Base-by-base conservation (phyloP, 1,284 basidiomycete genomes). In the Irpex sp. region DNA sequence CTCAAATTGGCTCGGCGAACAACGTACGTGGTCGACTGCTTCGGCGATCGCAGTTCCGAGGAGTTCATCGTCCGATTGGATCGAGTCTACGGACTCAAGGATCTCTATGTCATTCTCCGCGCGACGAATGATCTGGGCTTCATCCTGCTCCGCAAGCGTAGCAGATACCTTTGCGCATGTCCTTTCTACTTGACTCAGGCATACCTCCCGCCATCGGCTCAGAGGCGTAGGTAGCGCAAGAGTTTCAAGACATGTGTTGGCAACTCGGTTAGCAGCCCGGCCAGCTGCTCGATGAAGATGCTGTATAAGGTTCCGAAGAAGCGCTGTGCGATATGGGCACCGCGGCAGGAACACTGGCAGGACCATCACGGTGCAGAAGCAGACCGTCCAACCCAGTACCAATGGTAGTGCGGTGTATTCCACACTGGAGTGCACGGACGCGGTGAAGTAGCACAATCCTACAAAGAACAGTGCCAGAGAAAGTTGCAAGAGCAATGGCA, bases 391-490 rank as follows among this genome's bases (percentile, higher is more conserved):
- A 5, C 33, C 37, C 13, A 33, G 8, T 19, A 55, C 57, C 2
- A 62, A 35, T 3, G 50, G 47, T 17, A 62, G 9, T 9, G 39
- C 54, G 33, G 61, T 57, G n/a, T 31, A 9, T 7, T 36, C 39
- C 9, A 63, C 43, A 37, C 53, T 49, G 15, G 31, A 8, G 37
- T 63, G 53, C 8, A 63, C 35, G 15, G 11, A 26, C 6, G 51
- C 31, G 36, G 59, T 60, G 35, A 60, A 63, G 37, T 47, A 60
- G 21, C 58, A 63, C n/a, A 63, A 19, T 13, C 58, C 62, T 0
- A 63, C n/a, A 17, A 63, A 57, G 62, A 63, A 63, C 3, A 63
- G 53, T 3, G 49, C 62, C n/a, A 63, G 59, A 4, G 62, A 8
- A 21, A 63, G 4, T 33, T 63, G 58, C 3, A 63, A 37, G 7